Percentiles rank a stretch among this genome's conserved stretches.
Evolutionary conservation across 352 stramenopile genomes (phyloP).

Genomic region (Phytopythium cucurbitacearum): DNA sequence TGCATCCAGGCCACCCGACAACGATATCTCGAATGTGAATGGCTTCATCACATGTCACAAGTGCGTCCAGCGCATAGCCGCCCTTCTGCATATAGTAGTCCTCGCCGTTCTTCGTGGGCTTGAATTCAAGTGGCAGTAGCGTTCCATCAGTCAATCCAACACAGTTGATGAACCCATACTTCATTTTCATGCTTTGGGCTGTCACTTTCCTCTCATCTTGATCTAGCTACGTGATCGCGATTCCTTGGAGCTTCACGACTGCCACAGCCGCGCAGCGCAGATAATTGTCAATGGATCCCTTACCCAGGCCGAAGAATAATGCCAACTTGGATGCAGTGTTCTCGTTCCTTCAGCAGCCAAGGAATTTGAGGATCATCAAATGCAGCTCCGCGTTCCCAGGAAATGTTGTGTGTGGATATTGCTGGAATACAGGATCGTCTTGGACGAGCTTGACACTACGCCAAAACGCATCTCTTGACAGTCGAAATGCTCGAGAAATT

Average conservation of each 20-base stretch:
- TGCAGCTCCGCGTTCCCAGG: slow-evolving; percentile 15
- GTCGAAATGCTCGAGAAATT: neutral
- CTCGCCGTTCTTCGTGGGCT: slow-evolving; percentile 14
- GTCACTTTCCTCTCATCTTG: slow-evolving; percentile 3
- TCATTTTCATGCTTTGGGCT: slow-evolving; percentile 3
- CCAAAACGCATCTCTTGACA: neutral
- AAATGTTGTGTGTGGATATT: slow-evolving; percentile 8
- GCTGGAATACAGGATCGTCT: slow-evolving; percentile 7
- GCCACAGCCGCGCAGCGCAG: slow-evolving; percentile 5
- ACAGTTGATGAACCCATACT: slow-evolving; percentile 21
- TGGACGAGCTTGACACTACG: neutral
- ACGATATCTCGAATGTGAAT: slow-evolving; percentile 14
- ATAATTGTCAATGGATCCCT: slow-evolving; percentile 15
- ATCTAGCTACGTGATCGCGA: slow-evolving; percentile 9
- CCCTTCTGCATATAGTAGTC: slow-evolving; percentile 28
- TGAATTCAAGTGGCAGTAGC: slow-evolving; percentile 16
- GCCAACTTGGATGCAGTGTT: slow-evolving; percentile 14
- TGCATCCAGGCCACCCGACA: slow-evolving; percentile 18
- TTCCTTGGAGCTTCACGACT: neutral
- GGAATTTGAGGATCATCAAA: slow-evolving; percentile 21
- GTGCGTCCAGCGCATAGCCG: slow-evolving; percentile 13
- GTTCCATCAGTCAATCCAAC: slow-evolving; percentile 20
- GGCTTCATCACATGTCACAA: slow-evolving; percentile 19
- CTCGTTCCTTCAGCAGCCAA: slow-evolving; percentile 16
- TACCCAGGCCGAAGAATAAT: slow-evolving; percentile 19